phyloP scores from a whole-genome alignment of 73 alveolate genomes.

The Paramecium pentaurelia region DNA sequence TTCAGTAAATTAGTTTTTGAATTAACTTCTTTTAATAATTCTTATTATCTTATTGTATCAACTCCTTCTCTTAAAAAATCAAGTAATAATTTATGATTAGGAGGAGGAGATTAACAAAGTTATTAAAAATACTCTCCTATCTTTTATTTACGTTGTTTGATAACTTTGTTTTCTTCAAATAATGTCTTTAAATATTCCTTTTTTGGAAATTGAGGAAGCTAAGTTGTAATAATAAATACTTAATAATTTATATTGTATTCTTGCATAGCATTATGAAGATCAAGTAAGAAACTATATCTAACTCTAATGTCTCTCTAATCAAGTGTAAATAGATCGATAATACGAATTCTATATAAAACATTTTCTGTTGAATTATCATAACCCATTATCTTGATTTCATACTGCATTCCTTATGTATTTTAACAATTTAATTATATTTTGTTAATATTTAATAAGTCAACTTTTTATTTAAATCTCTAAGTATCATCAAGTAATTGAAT shows the following conservation, averaged over 20 bases:
- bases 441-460: background rate
- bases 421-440: background rate
- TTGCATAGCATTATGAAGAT: background rate
- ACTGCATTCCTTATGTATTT: background rate
- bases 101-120: background rate
- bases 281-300: conserved; percentile 7
- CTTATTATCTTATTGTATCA: background rate
- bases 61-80: conserved; percentile 19
- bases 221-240: background rate
- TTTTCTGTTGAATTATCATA: background rate
- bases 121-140: background rate
- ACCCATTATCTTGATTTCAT: background rate
- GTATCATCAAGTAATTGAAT: background rate
- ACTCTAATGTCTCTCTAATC: conserved; percentile 44
- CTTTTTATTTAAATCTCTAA: background rate
- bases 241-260: background rate
- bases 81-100: background rate
- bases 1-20: background rate
- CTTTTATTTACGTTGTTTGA: background rate
- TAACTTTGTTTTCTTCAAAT: background rate
- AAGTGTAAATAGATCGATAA: background rate
- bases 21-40: background rate
- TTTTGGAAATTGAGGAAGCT: conserved; percentile 23
- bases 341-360: background rate
- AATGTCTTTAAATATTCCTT: background rate